Evolutionary conservation across 495 filamentous ascomycete genomes (phyloP), one percentile per base, ranked within the genome.

Genomic region (Penicillium pulvis): DNA sequence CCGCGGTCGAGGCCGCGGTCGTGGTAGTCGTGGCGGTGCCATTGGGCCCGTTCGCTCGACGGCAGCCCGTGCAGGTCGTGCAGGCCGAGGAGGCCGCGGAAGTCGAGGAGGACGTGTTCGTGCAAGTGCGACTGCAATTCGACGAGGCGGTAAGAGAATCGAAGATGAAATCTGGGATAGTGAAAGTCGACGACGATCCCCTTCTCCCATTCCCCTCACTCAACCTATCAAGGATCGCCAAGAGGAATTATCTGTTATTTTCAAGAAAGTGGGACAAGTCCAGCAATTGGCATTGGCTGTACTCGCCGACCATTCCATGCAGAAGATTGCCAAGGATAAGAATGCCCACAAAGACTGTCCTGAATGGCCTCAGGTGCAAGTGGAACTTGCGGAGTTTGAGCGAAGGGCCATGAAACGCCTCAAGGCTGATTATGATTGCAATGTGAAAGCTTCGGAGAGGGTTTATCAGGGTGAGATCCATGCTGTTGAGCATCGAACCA

Each of bases 221-320:
- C 69, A 75, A 48, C 73, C 65, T 20, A 67, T 80, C 10, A 74
- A 74, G 30, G 60, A 70, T 26, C 75, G 77, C 6, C 76, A 79
- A 57, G 74, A 71, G 4, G 71, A 78, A 55, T 35, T 84, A 33
- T 71, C 75, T 33, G 62, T 66, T 14, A 58, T 73, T 1, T 80
- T 81, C 57, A 79, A 75, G 62, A 72, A 70, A 35, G 64, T 80
- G 24, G 77, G 74, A 41, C 65, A 70, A 12, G 72, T 71, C 0
- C 77, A 80, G 53, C 68, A 72, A 46, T 39, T 73, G 20, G 72
- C 79, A 3, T 49, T 82, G 26, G 65, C 59, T 26, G 69, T 71
- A 6, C 51, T 83, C 30, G 75, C 75, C 6, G 67, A 71, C 8
- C 75, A 76, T 24, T 70, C 72, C 0, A 68, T 81, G 66, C 61